Percentiles rank a stretch among this genome's conserved stretches.
These are phyloP conservation scores for Cercospora sojina DNA, from an alignment of 2,329 filamentous ascomycete genomes.

Conservation along the genomic window DNA sequence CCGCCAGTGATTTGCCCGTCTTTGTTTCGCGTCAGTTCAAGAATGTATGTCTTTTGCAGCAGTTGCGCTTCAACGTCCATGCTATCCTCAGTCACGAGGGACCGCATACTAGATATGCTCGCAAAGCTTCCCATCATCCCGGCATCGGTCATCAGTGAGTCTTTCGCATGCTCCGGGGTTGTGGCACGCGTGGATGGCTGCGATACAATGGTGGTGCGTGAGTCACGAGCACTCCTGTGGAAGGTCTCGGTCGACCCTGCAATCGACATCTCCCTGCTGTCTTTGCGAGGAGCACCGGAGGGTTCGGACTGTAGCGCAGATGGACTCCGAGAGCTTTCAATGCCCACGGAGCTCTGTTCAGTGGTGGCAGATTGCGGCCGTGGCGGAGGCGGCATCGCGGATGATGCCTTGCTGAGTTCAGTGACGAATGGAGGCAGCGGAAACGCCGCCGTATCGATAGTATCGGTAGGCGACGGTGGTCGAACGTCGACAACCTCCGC, in stretches of 20 bases:
- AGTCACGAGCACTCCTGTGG: slow-evolving; percentile 69
- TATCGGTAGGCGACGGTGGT: slow-evolving; percentile 14
- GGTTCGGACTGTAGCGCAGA: slow-evolving; percentile 18
- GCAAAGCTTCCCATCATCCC: slow-evolving; percentile 61
- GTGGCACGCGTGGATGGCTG: slow-evolving; percentile 83
- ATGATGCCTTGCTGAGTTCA: slow-evolving; percentile 14
- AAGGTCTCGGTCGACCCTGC: slow-evolving; percentile 77
- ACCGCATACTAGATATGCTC: slow-evolving; percentile 63
- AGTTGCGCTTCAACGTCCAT: slow-evolving; percentile 79
- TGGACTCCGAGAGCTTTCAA: slow-evolving; percentile 22
- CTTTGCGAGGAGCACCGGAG: slow-evolving; percentile 47
- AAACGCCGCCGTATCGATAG: slow-evolving; percentile 10
- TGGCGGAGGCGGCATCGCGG: slow-evolving; percentile 15
- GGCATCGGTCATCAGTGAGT: slow-evolving; percentile 46
- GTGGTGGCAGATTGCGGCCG: slow-evolving; percentile 18
- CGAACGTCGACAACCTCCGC: background rate
- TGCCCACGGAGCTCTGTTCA: slow-evolving; percentile 9
- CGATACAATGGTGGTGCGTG: slow-evolving; percentile 76
- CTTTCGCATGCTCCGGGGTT: slow-evolving; percentile 69
- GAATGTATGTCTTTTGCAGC: slow-evolving; percentile 87
- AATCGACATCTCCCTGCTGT: slow-evolving; percentile 72
- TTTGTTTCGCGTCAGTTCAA: slow-evolving; percentile 90
- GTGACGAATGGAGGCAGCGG: slow-evolving; percentile 9
- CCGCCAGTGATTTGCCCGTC: slow-evolving; percentile 94
- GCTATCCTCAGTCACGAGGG: slow-evolving; percentile 68